Base-by-base conservation (phyloP, 305 asterid genomes). In the Coffea humblotiana region DNA sequence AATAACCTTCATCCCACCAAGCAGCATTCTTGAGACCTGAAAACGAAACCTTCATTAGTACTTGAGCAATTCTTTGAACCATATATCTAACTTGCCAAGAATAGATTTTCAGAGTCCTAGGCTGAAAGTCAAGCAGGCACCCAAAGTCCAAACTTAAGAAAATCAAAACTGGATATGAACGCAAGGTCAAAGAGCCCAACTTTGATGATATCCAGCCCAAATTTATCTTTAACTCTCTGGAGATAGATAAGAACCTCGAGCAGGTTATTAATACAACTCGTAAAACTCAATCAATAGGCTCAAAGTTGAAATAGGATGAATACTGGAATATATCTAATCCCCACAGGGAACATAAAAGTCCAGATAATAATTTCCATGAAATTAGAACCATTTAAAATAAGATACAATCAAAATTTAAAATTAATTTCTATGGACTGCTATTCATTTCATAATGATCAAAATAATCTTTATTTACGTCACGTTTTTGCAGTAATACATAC, bases 1-100 rank as follows among this genome's bases (percentile, higher is more conserved):
- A 80, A 96, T 86, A 78, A 96, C 99, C 84, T 90, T 88, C 87
- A 93, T 80, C 79, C 99, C 99, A 83, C 98, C 99, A 87, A 92
- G 82, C 45, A 96, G 89, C 97, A 96, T 96, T 87, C 95, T 88
- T 79, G 98, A 91, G 73, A 96, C 98, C 98, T 96, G 85, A 80
- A 54, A 63, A 63, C 64, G 25, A 72, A 61, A 67, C 49, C 7
- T 23, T 63, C 71, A 82, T 78, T 37, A 86, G 71, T 72, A 76
- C 16, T 64, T 23, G 66, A 73, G 27, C 8, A 82, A 60, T 18
- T 63, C 67, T 63, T 52, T 71, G 63, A 66, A 72, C 25, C 37
- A 71, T 71, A 58, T 56, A 27, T 29, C 37, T 5, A 12, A 61
- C 56, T 66, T 14, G 9, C 60, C 6, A 0, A 48, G 37, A 27